These are phyloP conservation scores for Penstemon davidsonii DNA, from an alignment of 257 asterid genomes.

Conservation along the genomic window DNA sequence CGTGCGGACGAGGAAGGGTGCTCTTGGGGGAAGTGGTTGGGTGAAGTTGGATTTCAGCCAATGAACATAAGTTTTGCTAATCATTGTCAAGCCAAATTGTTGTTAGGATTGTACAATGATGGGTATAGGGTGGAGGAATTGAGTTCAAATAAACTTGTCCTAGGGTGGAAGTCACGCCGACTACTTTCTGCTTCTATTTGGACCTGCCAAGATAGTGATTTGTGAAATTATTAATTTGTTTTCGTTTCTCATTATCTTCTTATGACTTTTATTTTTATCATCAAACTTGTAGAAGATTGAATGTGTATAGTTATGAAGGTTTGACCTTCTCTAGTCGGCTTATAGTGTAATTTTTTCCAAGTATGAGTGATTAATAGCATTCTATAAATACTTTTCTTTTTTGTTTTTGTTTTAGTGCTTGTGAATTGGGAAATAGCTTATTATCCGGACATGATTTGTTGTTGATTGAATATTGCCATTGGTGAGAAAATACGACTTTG, in stretches of 20 bases:
- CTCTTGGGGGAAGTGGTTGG: slow-evolving; percentile 68
- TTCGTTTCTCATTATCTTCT: background rate
- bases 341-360: background rate
- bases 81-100: slow-evolving; percentile 75
- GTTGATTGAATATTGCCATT: no score
- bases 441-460: no score
- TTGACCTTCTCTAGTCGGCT: background rate
- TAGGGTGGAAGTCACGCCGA: slow-evolving; percentile 80
- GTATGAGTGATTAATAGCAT: background rate
- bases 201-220: slow-evolving; percentile 46
- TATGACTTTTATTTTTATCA: background rate
- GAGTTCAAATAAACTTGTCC: slow-evolving; percentile 53
- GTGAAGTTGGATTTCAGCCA: slow-evolving; percentile 42
- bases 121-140: slow-evolving; percentile 77
- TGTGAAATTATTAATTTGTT: background rate
- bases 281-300: background rate
- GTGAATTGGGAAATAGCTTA: no score
- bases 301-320: background rate
- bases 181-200: slow-evolving; percentile 80
- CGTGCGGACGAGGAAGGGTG: slow-evolving; percentile 33
- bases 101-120: slow-evolving; percentile 71
- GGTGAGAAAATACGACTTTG: no score
- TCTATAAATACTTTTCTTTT: background rate
- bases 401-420: no score
- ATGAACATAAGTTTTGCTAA: slow-evolving; percentile 58